Percentiles rank a stretch among this genome's conserved stretches.
Evolutionary conservation across 2,329 filamentous ascomycete species (phyloP).

Genomic region (Septoria petroselini): DNA sequence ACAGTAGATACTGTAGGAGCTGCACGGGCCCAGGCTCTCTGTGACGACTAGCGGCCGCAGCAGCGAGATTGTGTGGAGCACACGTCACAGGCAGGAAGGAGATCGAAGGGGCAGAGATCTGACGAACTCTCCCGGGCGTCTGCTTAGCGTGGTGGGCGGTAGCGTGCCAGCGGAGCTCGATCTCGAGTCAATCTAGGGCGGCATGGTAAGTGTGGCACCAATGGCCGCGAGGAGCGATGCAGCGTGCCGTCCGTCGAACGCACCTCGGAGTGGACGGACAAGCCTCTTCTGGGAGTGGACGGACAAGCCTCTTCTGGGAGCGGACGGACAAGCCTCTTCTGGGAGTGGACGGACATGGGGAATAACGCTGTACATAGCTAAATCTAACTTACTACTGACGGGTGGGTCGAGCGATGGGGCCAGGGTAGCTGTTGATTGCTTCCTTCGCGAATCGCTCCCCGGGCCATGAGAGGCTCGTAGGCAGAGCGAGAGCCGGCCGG

Average conservation of each 20-base stretch:
- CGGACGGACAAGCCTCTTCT: slow-evolving; percentile 8
- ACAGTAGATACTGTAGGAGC: too few relatives aligned
- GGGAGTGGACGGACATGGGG: slow-evolving; percentile 11
- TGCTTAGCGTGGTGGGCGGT: slow-evolving; percentile 8
- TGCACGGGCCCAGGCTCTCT: too few relatives aligned
- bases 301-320: slow-evolving; percentile 9
- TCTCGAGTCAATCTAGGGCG: slow-evolving; percentile 8
- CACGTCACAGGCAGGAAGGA: slow-evolving; percentile 3
- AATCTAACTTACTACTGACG: slow-evolving; percentile 11
- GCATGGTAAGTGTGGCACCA: slow-evolving; percentile 1
- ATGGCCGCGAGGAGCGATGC: slow-evolving; percentile 7
- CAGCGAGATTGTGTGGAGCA: too few relatives aligned
- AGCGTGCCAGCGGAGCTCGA: slow-evolving; percentile 8
- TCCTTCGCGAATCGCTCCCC: slow-evolving; percentile 12
- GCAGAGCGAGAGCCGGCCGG: neutral
- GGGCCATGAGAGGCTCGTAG: slow-evolving; percentile 1
- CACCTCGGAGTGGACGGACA: neutral
- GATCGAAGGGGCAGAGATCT: slow-evolving; percentile 5
- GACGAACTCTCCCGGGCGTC: neutral
- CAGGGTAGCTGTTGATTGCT: slow-evolving; percentile 2
- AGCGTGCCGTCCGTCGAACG: slow-evolving; percentile 6
- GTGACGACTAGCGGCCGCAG: too few relatives aligned
- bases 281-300: slow-evolving; percentile 5
- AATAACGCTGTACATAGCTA: too few relatives aligned
- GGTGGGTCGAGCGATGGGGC: slow-evolving; percentile 8